Evolutionary conservation across 768 basidiomycete species (phyloP), one percentile per base, ranked within the genome.

Genomic region (Lactarius sp.): DNA sequence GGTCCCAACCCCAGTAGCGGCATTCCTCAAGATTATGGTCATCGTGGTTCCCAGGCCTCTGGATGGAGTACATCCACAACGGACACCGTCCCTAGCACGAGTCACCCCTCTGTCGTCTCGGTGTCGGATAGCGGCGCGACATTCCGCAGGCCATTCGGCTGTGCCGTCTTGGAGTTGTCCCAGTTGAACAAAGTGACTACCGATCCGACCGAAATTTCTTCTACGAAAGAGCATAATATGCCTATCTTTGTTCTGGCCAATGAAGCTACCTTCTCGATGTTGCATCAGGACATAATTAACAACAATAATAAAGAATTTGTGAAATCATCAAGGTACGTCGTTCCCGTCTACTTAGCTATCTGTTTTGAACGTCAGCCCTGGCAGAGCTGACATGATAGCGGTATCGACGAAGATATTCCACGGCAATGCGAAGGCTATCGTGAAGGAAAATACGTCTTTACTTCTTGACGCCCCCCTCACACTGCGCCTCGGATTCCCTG

Each of bases 261-360:
- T 69, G 96, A 98, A 71, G 82, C 85, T 6, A 80, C 86, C 31
- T 97, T 97, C 72, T 92, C 94, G 2, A 96, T 89, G 79, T 81
- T 98, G 44, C 96, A 98, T 75, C 94, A 98, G 74, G 93, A 94
- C 71, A 91, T 98, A 71, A 92, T 98, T 68, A 85, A 83, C 34
- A 83, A 82, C 63, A 88, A 90, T 62, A 75, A 74, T 33, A 88
- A 84, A 72, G 92, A 95, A 70, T 93, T 84, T 66, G 90, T 91
- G 69, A 93, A 92, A 71, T 89, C 88, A 0, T 68, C 87, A 2
- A 84, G 91, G 93, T 92, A 69, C 63, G 82, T 73, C 42, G 46
- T 56, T 47, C 41, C 37, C 20, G 56, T 14, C 52, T 53, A 33
- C 18, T 14, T 31, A 36, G 16, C 44, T 44, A 27, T 42, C 7